Evolutionary conservation across 345 rosid species (phyloP).

Genomic region (Brassica juncea): DNA sequence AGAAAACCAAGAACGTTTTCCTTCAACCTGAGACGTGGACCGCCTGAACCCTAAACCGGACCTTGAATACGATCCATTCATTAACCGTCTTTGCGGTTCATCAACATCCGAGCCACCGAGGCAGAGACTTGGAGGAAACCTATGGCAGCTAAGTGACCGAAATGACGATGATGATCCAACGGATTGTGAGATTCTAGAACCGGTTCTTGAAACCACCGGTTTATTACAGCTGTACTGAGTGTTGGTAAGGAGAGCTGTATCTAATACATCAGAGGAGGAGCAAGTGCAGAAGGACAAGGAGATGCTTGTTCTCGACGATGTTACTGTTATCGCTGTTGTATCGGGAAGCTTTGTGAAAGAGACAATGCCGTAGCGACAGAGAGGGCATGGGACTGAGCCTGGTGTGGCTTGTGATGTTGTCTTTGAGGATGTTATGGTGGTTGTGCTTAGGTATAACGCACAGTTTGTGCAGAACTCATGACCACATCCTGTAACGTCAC

Average conservation of each 20-base stretch:
- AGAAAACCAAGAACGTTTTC: constrained; percentile 76
- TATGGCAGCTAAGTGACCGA: constrained; percentile 70
- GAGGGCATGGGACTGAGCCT: constrained; percentile 89
- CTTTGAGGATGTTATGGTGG: constrained; percentile 50
- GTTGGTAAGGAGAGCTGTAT: constrained; percentile 53
- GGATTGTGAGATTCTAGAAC: constrained; percentile 22
- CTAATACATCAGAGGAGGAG: constrained; percentile 64
- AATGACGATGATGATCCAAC: constrained; percentile 65
- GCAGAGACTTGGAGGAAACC: constrained; percentile 81
- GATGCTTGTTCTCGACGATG: constrained; percentile 63
- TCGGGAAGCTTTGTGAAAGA: constrained; percentile 72
- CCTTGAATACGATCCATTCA: constrained; percentile 52
- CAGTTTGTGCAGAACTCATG: background rate
- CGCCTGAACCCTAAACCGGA: constrained; percentile 52
- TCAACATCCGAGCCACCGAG: constrained; percentile 62
- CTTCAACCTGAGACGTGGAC: constrained; percentile 50
- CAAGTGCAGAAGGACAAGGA: constrained; percentile 73
- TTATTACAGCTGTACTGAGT: constrained; percentile 56
- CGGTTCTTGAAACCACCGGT: constrained; percentile 49
- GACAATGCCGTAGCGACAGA: constrained; percentile 83
- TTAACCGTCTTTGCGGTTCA: constrained; percentile 49
- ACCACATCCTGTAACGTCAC: background rate
- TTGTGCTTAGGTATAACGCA: constrained; percentile 47
- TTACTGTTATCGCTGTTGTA: constrained; percentile 23
- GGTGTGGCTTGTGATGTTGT: constrained; percentile 56